Base-by-base conservation (phyloP, 2,329 filamentous ascomycete genomes). In the Rhexocercosporidium sp. region DNA sequence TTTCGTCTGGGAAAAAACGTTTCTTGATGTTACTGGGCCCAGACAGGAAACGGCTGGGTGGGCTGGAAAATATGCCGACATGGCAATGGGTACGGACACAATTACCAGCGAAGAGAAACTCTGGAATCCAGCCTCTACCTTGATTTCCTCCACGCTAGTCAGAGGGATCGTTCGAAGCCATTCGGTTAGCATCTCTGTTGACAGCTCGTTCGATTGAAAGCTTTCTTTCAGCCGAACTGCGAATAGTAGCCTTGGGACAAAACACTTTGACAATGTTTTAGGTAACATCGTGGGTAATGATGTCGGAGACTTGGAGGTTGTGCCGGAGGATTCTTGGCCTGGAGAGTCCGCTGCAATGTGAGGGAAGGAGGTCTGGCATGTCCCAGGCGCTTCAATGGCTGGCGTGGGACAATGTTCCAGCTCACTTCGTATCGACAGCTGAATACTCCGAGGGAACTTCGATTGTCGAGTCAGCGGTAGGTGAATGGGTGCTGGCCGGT, bases 151-250 rank as follows among this genome's bases (percentile, higher is more conserved):
- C 1, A 57, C 47, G n/a, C 47, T 20, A 12, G 62, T 59, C 2
- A 57, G 61, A 8, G 67, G 62, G 7, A 70, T 54, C 5, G 22
- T 59, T 27, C 66, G 44, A 1, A 68, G 46, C 66, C 66, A 65
- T 8, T 68, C 62, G 16, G 57, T 65, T 18, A 68, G 59, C 11
- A 65, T 22, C 2, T 68, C 66, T 5, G 37, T 34, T 22, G 59
- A 51, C 31, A 25, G 9, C 39, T 65, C 62, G 8, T 44, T 16
- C 14, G 66, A 59, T 25, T 46, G 22, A 16, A 67, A 61, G 12
- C 44, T 62, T 9, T 67, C 62, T 9, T 51, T 57, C 1, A 67
- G 14, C 1, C 62, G 54, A 16, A 65, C 27, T 3, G 54, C 59
- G 22, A 67, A 67, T 6, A 65, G 56, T 7, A 67, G 54, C 34